Evolutionary conservation across 768 basidiomycete species (phyloP).

Genomic region (Pleurotus djamor): DNA sequence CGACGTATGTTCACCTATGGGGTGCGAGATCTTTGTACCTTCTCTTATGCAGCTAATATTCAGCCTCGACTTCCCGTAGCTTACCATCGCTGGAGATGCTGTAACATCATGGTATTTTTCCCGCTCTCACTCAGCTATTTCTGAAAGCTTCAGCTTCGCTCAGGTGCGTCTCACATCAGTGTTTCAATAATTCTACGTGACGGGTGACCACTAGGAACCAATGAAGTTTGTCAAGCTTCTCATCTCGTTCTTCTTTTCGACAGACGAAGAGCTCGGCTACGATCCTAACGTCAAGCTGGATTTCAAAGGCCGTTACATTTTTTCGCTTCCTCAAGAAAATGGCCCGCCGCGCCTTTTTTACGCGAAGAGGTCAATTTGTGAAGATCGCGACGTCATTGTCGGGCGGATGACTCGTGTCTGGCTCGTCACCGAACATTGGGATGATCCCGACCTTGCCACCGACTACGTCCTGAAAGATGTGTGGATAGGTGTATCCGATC

Average conservation of each 20-base stretch:
- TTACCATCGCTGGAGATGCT: slow-evolving; percentile 11
- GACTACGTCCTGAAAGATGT: slow-evolving; percentile 15
- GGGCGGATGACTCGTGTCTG: slow-evolving; percentile 11
- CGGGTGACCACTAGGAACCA: slow-evolving; percentile 9
- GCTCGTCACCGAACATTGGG: slow-evolving; percentile 8
- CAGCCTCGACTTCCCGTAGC: neutral
- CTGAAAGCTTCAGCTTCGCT: slow-evolving; percentile 11
- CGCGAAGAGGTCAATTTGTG: neutral
- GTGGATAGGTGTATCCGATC: slow-evolving; percentile 11
- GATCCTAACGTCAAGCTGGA: neutral
- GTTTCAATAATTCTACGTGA: neutral
- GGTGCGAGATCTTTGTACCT: slow-evolving; percentile 5
- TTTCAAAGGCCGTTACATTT: neutral
- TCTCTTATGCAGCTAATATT: neutral
- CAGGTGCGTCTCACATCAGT: neutral
- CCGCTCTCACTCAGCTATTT: slow-evolving; percentile 15
- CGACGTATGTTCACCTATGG: slow-evolving; percentile 19
- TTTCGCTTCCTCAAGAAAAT: neutral
- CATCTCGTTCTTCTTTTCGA: slow-evolving; percentile 16
- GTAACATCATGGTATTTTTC: slow-evolving; percentile 16
- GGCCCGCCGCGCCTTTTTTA: neutral
- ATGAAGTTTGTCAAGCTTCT: slow-evolving; percentile 12
- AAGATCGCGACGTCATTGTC: slow-evolving; percentile 1
- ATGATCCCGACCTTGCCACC: neutral
- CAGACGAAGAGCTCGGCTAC: slow-evolving; percentile 14